Conservation (phyloP, 2,329 filamentous ascomycete genomes). For the Cercospora sojina region DNA sequence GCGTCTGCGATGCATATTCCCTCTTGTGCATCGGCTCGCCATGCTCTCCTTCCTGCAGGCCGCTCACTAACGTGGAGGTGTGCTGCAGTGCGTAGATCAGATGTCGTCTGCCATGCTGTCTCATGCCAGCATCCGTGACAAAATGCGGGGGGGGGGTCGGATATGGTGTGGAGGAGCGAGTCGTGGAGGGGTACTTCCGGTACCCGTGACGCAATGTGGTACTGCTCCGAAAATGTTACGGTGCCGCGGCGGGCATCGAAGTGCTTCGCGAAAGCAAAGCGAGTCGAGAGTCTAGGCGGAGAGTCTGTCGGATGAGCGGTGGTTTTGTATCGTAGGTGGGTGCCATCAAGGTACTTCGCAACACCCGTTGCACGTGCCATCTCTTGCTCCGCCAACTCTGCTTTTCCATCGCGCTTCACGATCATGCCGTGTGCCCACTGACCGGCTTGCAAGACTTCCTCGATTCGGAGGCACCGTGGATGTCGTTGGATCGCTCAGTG, state of each 20-base stretch:
- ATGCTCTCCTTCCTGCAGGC: background rate
- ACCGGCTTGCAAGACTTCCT: background rate
- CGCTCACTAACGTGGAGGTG: background rate
- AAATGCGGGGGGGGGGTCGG: background rate
- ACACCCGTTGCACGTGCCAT: background rate
- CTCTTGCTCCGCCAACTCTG: background rate
- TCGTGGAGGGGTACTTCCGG: background rate
- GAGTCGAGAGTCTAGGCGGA: background rate
- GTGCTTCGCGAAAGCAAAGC: background rate
- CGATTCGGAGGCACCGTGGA: background rate
- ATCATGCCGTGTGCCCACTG: background rate
- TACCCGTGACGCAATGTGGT: slow-evolving; percentile 8
- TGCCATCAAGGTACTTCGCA: slow-evolving; percentile 5
- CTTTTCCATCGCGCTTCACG: background rate
- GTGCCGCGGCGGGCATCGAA: background rate
- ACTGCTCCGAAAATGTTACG: background rate
- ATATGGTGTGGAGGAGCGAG: background rate
- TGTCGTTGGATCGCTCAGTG: background rate
- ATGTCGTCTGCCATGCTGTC: background rate
- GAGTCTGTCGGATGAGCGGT: background rate
- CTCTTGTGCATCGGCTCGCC: background rate
- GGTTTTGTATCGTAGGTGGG: background rate
- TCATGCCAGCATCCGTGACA: background rate
- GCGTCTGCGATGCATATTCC: background rate
- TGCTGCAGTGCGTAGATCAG: background rate